Base-by-base conservation (phyloP, 352 stramenopile species). In the Phytopythium ostracodes region DNA sequence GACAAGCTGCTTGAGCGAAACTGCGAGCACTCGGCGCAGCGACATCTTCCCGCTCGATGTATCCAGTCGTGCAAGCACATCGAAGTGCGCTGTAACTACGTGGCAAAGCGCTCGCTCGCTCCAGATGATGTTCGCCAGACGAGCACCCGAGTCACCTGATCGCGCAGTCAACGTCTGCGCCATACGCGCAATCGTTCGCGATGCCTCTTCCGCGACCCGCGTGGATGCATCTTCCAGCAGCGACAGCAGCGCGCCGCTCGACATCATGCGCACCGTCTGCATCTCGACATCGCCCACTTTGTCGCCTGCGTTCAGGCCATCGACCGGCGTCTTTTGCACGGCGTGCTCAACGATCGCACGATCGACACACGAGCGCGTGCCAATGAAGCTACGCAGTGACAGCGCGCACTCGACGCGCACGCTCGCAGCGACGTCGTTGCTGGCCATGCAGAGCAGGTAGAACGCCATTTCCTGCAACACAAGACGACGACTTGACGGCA, bases 191-290 rank as follows among this genome's bases (percentile, higher is more conserved):
- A 89, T 82, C 6, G 74, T 84, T 17, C 66, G 70, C 6, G 82
- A 83, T 12, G 77, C 74, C 59, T 85, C 82, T 22, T 56, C 51
- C 25, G 75, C 69, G 4, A 91, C 79, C 56, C 80, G 51, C 1
- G 66, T 50, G 5, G 71, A 57, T 1, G 70, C 52, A 51, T 91
- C 82, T 43, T 91, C 82, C 33, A 91, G 62, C 14, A 91, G 68
- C 11, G 81, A 81, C 11, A 91, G 60, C 47, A 89, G 31, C 2
- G 75, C 67, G 4, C 82, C 82, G 31, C 78, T 91, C 5, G 82
- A 78, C 64, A 89, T 77, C 82, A 91, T 88, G 5, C 68, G 66
- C 4, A 73, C 56, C 9, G 67, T 87, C 17, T 79, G 75, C 47
- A 75, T 70, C 14, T 72, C 71, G 31, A 76, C 61, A 24, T 75